Percentiles rank a stretch among this genome's conserved stretches.
phyloP scores from a whole-genome alignment of 1,139 yeast genomes.

The Suhomyces choctaworum region DNA sequence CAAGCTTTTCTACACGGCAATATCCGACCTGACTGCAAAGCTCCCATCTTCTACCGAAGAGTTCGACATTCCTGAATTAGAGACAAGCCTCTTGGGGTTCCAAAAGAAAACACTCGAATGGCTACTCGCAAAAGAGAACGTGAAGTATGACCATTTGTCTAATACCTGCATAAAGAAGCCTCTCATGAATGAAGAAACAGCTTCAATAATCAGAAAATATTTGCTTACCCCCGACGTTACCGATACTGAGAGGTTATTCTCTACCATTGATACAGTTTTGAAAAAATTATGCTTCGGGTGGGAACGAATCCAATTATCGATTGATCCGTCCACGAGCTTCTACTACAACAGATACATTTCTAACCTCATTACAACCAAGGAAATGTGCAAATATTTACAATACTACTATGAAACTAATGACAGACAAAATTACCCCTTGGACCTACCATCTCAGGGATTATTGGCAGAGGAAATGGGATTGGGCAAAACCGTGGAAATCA shows the following conservation, averaged over 20 bases:
- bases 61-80: slow-evolving; percentile 49
- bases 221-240: slow-evolving; percentile 7
- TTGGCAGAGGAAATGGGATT: slow-evolving; percentile 96
- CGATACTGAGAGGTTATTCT: slow-evolving; percentile 15
- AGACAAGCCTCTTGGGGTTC: slow-evolving; percentile 52
- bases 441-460: slow-evolving; percentile 60
- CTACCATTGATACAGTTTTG: slow-evolving; percentile 23
- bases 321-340: slow-evolving; percentile 13
- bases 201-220: slow-evolving; percentile 9
- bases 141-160: slow-evolving; percentile 33
- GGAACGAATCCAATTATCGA: slow-evolving; percentile 29
- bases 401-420: slow-evolving; percentile 20
- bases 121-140: slow-evolving; percentile 62
- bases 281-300: slow-evolving; percentile 56
- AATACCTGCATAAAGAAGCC: slow-evolving; percentile 22
- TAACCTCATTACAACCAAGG: slow-evolving; percentile 38
- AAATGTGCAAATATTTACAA: slow-evolving; percentile 30
- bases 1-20: slow-evolving; percentile 32
- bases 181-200: slow-evolving; percentile 19
- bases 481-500: slow-evolving; percentile 87
- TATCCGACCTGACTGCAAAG: slow-evolving; percentile 33
- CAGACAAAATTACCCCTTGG: slow-evolving; percentile 15
- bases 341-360: slow-evolving; percentile 57
- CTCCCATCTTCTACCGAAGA: slow-evolving; percentile 22
- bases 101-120: slow-evolving; percentile 67